phyloP scores from a whole-genome alignment of 1,139 yeast genomes.

The Yamadazyma membranifaciens region DNA sequence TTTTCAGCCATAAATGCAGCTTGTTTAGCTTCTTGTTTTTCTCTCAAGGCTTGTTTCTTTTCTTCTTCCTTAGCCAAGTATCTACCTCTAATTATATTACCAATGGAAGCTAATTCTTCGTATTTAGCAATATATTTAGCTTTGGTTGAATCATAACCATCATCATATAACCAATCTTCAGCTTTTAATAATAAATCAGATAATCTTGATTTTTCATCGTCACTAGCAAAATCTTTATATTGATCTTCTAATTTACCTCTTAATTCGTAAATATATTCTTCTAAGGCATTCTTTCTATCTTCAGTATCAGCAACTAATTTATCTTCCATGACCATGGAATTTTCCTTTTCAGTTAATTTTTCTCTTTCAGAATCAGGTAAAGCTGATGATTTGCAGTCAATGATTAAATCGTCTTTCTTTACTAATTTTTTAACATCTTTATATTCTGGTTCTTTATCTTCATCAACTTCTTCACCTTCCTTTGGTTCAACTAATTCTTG shows the following conservation, averaged over 20 bases:
- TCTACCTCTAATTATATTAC: constrained; percentile 95
- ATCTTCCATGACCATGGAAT: constrained; percentile 82
- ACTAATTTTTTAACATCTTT: constrained; percentile 90
- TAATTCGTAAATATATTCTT: constrained; percentile 96
- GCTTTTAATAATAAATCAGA: constrained; percentile 73
- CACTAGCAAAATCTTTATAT: constrained; percentile 85
- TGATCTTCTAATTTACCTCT: constrained; percentile 96
- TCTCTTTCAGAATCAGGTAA: constrained; percentile 60
- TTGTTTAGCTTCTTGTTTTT: constrained; percentile 85
- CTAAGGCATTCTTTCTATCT: constrained; percentile 97
- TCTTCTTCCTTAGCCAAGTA: constrained; percentile 93
- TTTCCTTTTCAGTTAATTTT: constrained; percentile 74
- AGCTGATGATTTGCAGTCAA: constrained; percentile 61
- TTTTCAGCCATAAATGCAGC: constrained; percentile 89
- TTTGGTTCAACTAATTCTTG: constrained; percentile 78
- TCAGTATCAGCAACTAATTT: constrained; percentile 98
- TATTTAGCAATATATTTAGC: constrained; percentile 97
- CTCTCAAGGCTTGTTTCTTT: constrained; percentile 83
- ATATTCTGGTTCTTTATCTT: constrained; percentile 75
- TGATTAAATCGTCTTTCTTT: constrained; percentile 76
- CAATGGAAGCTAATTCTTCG: constrained; percentile 93
- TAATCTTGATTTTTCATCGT: constrained; percentile 83
- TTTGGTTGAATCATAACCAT: constrained; percentile 94
- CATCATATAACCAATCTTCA: constrained; percentile 98
- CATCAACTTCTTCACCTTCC: constrained; percentile 31